A percentile compares a stretch with the other conserved stretches of the same genome.
These are phyloP conservation scores for Pelagomonas calceolata DNA, from an alignment of 108 stramenopile genomes.

Conservation along the genomic window DNA sequence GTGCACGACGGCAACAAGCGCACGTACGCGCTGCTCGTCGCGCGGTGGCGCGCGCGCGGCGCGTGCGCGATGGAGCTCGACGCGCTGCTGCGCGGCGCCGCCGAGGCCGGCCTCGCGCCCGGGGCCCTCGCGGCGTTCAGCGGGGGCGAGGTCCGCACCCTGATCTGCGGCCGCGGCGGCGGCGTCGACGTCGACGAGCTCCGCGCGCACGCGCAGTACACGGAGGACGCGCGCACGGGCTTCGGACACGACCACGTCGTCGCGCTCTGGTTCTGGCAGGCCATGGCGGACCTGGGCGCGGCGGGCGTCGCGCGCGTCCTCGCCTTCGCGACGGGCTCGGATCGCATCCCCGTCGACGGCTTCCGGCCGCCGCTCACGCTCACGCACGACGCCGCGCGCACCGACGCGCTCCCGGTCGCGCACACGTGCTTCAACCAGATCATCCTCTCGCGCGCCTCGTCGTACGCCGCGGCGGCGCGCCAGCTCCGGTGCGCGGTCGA, in stretches of 20 bases:
- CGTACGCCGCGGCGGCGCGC: slow-evolving; percentile 17
- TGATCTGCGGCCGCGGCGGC: slow-evolving; percentile 34
- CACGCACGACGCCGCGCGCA: slow-evolving; percentile 24
- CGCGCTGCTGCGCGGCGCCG: background rate
- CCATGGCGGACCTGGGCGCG: slow-evolving; percentile 23
- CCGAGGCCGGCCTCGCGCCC: slow-evolving; percentile 15
- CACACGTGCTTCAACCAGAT: slow-evolving; percentile 52
- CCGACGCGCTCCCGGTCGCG: slow-evolving; percentile 32
- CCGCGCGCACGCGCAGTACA: slow-evolving; percentile 20
- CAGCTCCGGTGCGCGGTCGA: slow-evolving; percentile 35
- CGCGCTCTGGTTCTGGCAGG: slow-evolving; percentile 26
- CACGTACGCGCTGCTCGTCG: slow-evolving; percentile 29
- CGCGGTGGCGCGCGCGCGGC: slow-evolving; percentile 12
- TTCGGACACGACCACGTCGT: slow-evolving; percentile 11
- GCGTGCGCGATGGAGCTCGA: slow-evolving; percentile 5
- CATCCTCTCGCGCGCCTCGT: slow-evolving; percentile 36
- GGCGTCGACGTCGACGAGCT: slow-evolving; percentile 34
- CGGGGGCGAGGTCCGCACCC: slow-evolving; percentile 20
- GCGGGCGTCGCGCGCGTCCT: slow-evolving; percentile 23
- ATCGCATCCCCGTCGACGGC: slow-evolving; percentile 21
- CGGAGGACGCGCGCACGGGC: background rate
- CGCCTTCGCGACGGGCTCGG: slow-evolving; percentile 37
- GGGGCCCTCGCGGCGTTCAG: slow-evolving; percentile 18
- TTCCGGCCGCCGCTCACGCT: slow-evolving; percentile 6
- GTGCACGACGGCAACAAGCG: slow-evolving; percentile 37